These are phyloP conservation scores for Lipomyces lipofer DNA, from an alignment of 805 yeast species.

Conservation along the genomic window DNA sequence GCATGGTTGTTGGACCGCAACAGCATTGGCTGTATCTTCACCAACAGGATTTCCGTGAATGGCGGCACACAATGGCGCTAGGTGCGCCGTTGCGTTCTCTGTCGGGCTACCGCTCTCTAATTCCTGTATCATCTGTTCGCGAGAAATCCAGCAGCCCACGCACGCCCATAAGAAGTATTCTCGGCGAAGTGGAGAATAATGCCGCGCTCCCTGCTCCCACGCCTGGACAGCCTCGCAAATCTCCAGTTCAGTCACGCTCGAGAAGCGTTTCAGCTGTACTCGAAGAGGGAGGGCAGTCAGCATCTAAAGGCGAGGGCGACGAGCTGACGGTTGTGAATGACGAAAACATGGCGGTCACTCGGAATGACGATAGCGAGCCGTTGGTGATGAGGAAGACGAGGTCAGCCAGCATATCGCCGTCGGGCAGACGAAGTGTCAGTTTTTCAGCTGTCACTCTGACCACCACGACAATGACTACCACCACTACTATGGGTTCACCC, in stretches of 20 bases:
- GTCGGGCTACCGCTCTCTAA: constrained; percentile 30
- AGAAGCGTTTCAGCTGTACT: constrained; percentile 9
- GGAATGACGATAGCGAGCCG: constrained; percentile 2
- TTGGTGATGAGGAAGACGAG: constrained; percentile 25
- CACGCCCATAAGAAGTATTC: constrained; percentile 77
- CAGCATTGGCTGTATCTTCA: constrained; percentile 98
- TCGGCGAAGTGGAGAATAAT: constrained; percentile 62
- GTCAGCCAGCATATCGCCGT: constrained; percentile 20
- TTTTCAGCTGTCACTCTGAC: constrained; percentile 29
- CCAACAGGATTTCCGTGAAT: constrained; percentile 92
- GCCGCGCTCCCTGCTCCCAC: constrained; percentile 87
- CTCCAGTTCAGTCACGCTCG: constrained; percentile 7
- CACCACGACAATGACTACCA: constrained; percentile 23
- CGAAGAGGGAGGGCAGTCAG: neutral
- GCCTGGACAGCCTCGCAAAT: constrained; percentile 95
- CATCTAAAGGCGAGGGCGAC: constrained; percentile 2
- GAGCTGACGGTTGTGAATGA: neutral
- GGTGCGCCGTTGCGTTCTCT: constrained; percentile 37
- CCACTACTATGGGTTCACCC: constrained; percentile 13
- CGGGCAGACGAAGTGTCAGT: constrained; percentile 25
- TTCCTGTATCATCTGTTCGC: constrained; percentile 8
- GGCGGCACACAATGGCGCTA: constrained; percentile 62
- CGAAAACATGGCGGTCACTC: constrained; percentile 2
- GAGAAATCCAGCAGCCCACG: constrained; percentile 37
- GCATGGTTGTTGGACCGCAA: constrained; percentile 99